A percentile compares a stretch with the other conserved stretches of the same genome.
Conservation (phyloP, 257 asterid genomes). For the Solanum dulcamara region DNA sequence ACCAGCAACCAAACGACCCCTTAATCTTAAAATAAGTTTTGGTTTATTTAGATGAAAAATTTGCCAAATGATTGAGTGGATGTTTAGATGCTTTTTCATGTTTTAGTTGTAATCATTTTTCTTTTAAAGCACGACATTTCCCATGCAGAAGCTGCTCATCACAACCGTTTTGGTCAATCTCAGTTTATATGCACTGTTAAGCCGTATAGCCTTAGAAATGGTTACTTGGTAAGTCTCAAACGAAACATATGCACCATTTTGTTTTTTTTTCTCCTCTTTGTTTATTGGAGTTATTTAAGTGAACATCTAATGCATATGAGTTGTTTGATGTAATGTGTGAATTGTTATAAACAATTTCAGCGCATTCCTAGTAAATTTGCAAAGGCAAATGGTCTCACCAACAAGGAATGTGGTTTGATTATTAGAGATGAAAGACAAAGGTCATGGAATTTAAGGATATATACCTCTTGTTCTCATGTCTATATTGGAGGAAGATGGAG, state of each 20-base stretch:
- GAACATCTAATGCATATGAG: neutral
- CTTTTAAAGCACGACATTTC: neutral
- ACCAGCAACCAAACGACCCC: neutral
- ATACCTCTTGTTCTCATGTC: neutral
- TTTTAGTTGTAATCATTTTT: neutral
- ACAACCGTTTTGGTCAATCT: neutral
- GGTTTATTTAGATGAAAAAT: neutral
- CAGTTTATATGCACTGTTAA: neutral
- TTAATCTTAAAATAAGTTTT: neutral
- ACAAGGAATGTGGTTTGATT: neutral
- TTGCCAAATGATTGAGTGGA: neutral
- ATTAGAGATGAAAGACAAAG: neutral
- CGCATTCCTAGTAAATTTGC: neutral
- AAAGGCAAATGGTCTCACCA: neutral
- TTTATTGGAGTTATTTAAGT: neutral
- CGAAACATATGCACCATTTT: neutral
- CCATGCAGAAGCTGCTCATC: neutral
- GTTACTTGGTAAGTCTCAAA: neutral
- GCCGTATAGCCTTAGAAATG: neutral
- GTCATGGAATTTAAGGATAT: conserved; percentile 1
- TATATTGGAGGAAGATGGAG: neutral
- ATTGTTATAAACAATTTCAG: neutral
- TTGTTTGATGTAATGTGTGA: neutral
- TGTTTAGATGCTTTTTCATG: neutral
- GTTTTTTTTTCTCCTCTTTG: neutral